A percentile compares a stretch with the other conserved stretches of the same genome.
These are phyloP conservation scores for Suhomyces tanzawaensis DNA, from an alignment of 805 yeast species.

Conservation along the genomic window DNA sequence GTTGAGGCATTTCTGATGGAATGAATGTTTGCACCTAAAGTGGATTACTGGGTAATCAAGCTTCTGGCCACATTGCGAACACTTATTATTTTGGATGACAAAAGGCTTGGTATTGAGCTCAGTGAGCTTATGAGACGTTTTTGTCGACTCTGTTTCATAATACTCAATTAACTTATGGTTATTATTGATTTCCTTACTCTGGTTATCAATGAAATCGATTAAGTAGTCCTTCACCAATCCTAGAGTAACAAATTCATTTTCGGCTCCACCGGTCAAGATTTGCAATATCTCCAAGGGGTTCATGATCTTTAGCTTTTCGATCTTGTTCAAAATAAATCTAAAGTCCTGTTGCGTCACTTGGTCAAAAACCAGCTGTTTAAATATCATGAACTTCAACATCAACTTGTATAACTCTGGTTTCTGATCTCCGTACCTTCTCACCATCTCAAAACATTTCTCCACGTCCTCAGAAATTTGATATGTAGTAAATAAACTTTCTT, in stretches of 20 bases:
- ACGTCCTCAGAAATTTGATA: conserved; percentile 59
- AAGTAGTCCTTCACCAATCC: conserved; percentile 73
- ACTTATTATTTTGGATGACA: conserved; percentile 59
- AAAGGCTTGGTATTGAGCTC: conserved; percentile 46
- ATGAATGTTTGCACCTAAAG: conserved; percentile 83
- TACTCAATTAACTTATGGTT: conserved; percentile 64
- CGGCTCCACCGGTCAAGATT: conserved; percentile 50
- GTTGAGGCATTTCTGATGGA: conserved; percentile 75
- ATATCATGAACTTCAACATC: conserved; percentile 62
- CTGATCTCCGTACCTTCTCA: conserved; percentile 56
- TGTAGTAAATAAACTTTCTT: conserved; percentile 65
- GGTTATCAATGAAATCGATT: conserved; percentile 55
- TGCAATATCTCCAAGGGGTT: conserved; percentile 79
- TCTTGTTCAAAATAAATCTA: conserved; percentile 48
- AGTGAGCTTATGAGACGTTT: conserved; percentile 52
- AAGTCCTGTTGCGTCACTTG: conserved; percentile 52
- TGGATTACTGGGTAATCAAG: conserved; percentile 79
- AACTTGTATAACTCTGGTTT: conserved; percentile 66
- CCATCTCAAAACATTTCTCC: conserved; percentile 51
- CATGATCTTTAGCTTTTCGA: conserved; percentile 52
- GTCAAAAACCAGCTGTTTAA: conserved; percentile 50
- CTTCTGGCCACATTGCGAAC: conserved; percentile 61
- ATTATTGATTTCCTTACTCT: conserved; percentile 63
- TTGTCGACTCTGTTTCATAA: conserved; percentile 63
- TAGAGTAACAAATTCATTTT: conserved; percentile 54